Evolutionary conservation across 2,329 filamentous ascomycete species (phyloP), one percentile per base, ranked within the genome.

Genomic region (Colletotrichum sojae): DNA sequence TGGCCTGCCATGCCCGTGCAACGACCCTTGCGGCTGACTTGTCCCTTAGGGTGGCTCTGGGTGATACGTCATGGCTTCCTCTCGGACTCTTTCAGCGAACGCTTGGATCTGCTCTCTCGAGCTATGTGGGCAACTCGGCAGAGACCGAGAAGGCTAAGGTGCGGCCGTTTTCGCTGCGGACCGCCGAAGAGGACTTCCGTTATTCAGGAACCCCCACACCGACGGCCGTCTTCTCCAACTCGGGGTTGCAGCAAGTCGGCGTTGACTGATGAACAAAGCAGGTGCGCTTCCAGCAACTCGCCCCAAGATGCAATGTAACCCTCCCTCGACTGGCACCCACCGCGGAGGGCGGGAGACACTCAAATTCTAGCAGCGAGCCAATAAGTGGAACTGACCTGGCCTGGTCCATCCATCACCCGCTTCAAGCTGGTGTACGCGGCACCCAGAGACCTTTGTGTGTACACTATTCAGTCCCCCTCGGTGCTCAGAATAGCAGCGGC

Each of bases 281-380:
- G 49, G n/a, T 63, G 60, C 52, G 39, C 53, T 62, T 13, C 22
- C 53, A 48, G 52, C 18, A 51, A 56, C 22, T 61, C 49, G 52
- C 46, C 27, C 22, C 46, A 56, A 13, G 20, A 43, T n/a, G 56
- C 63, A 52, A 52, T 63, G 56, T 22, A 57, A 70, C 63, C 67
- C 45, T 45, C 48, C 43, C 43, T 66, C n/a, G 43, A 20, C 51
- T 58, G 20, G 59, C 43, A 48, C 49, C 49, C 54, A 39, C n/a
- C 31, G 43, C 51, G 66, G 55, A 45, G 40, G 48, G 43, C 61
- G 48, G 54, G 43, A 69, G 48, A 31, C 40, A 20, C 20, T 13
- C 53, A 18, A 45, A 12, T 15, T 60, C 20, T 51, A 22, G 18
- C 59, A 51, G 40, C 49, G 54, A 55, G 54, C 61, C 31, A 39